Percentiles rank a stretch among this genome's conserved stretches.
phyloP scores from a whole-genome alignment of 129 eudicot species.

The Lonicera japonica region DNA sequence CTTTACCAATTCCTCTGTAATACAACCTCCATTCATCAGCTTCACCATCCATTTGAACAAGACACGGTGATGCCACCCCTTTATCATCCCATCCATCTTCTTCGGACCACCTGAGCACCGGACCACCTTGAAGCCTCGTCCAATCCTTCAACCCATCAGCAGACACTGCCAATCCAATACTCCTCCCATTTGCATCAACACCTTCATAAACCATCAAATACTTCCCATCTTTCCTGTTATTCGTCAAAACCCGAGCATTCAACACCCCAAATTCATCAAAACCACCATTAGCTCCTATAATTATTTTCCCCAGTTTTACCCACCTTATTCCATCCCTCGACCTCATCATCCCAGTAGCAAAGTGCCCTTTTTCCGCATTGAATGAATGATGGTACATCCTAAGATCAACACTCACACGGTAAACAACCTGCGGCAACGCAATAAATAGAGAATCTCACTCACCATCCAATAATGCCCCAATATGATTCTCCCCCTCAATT shows the following conservation, averaged over 20 bases:
- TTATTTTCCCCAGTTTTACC: slow-evolving; percentile 76
- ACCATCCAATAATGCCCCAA: slow-evolving; percentile 67
- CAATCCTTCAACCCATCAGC: slow-evolving; percentile 68
- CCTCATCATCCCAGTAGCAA: slow-evolving; percentile 62
- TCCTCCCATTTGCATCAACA: slow-evolving; percentile 56
- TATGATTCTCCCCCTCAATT: slow-evolving; percentile 92
- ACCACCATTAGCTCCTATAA: slow-evolving; percentile 38
- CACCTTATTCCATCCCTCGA: slow-evolving; percentile 90
- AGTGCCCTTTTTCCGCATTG: slow-evolving; percentile 46
- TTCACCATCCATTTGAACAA: slow-evolving; percentile 84
- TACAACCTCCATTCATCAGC: slow-evolving; percentile 88
- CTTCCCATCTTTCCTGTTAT: slow-evolving; percentile 59
- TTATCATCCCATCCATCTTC: slow-evolving; percentile 64
- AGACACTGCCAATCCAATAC: slow-evolving; percentile 69
- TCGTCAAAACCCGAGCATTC: slow-evolving; percentile 58
- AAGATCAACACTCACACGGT: slow-evolving; percentile 61
- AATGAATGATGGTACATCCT: slow-evolving; percentile 91
- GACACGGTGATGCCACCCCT: slow-evolving; percentile 75
- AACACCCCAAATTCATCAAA: slow-evolving; percentile 64
- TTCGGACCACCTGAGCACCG: slow-evolving; percentile 35
- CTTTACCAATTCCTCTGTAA: slow-evolving; percentile 63
- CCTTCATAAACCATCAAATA: slow-evolving; percentile 98
- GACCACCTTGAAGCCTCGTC: slow-evolving; percentile 35
- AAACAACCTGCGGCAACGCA: slow-evolving; percentile 82
- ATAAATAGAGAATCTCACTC: slow-evolving; percentile 88